Base-by-base conservation (phyloP, 2,329 filamentous ascomycete species). In the Lasiodiplodia sp. region DNA sequence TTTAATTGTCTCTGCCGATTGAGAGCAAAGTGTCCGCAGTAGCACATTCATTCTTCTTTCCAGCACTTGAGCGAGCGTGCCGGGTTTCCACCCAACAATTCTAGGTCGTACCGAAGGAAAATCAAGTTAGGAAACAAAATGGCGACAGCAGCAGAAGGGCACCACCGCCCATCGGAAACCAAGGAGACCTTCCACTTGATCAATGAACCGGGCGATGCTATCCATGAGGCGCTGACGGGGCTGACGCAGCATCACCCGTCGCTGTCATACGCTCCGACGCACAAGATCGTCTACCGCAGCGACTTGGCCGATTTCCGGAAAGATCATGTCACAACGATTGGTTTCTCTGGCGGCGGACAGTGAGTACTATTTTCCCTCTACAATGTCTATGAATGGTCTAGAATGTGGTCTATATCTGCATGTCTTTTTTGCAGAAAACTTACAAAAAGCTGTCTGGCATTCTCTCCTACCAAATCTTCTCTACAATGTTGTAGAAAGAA, bases 181-280 rank as follows among this genome's bases (percentile, higher is more conserved):
- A 63, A 63, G 34, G 69, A 79, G 38, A 79, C 77, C 21, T 79
- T 79, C 70, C 78, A 79, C 70, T 78, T 79, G 72, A 78, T 79
- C 72, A 78, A 79, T 69, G 71, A 74, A 56, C 76, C 75, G 28
- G 56, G 71, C 52, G 73, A 78, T 57, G 73, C 77, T 28, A 78
- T 80, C 68, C 75, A 76, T 69, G 78, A 80, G 66, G 77, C 78
- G 60, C 70, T 76, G 11, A 74, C 72, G 38, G 78, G 78, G 66
- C 73, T 79, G 12, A 78, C 75, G 21, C 70, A 76, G 68, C 75
- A 78, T 68, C 74, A 79, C 34, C 75, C 77, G 14, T 68, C 71
- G 44, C 73, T 79, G 51, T 77, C 74, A 64, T 78, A 77, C 71
- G 72, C 76, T 52, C 44, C 72, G n/a, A 72, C 74, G 58, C 78